These are phyloP conservation scores for Aspergillus fijiensis DNA, from an alignment of 2,329 filamentous ascomycete species.

Conservation along the genomic window DNA sequence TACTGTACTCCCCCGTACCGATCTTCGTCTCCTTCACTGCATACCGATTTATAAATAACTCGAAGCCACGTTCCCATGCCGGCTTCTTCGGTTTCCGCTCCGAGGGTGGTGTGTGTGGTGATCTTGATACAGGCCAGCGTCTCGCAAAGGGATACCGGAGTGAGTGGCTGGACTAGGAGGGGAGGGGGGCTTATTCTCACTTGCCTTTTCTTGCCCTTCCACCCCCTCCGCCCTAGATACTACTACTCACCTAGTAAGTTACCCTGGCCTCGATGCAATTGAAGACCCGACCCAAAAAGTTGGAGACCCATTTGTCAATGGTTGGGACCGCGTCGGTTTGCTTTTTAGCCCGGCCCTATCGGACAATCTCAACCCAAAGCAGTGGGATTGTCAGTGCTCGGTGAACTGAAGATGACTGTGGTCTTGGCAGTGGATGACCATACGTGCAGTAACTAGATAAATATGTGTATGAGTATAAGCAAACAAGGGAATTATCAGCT, in stretches of 20 bases:
- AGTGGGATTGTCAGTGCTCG: slow-evolving; percentile 2
- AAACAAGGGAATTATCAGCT: not conserved
- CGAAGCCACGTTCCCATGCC: slow-evolving; percentile 3
- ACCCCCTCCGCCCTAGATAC: not conserved
- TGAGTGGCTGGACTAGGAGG: not conserved
- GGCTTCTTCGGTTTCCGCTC: slow-evolving; percentile 2
- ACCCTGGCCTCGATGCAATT: not conserved
- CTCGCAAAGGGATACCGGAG: slow-evolving; percentile 4
- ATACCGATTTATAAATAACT: not conserved
- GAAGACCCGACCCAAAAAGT: not conserved
- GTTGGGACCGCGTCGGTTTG: not conserved
- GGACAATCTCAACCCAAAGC: slow-evolving; percentile 5
- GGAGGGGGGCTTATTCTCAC: not conserved
- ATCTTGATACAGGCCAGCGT: slow-evolving; percentile 7
- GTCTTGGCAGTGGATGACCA: slow-evolving; percentile 9
- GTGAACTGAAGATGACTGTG: not conserved
- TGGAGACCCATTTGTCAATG: not conserved
- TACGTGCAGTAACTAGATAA: not conserved
- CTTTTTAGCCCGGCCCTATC: slow-evolving; percentile 1
- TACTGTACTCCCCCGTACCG: too few species aligned
- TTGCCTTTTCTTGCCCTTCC: not conserved
- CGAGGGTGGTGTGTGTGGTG: not conserved
- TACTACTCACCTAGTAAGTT: too few species aligned
- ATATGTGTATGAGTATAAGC: not conserved
- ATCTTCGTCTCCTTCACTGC: not conserved